Evolutionary conservation across 805 yeast species (phyloP).

Genomic region (Kregervanrija pseudodelftensis): DNA sequence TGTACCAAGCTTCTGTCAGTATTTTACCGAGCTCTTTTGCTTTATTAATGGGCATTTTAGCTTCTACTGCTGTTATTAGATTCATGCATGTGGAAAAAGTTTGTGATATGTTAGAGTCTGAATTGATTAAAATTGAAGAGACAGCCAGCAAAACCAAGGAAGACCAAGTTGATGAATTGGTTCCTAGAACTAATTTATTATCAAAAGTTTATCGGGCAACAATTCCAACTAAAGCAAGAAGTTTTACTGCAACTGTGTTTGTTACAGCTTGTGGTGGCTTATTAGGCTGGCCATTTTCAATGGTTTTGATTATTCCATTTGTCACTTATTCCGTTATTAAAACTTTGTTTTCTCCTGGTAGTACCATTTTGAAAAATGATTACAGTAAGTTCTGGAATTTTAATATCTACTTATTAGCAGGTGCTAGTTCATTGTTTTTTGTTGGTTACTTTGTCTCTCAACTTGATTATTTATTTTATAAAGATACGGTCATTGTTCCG

Average conservation of each 20-base stretch:
- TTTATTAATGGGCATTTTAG: slow-evolving; percentile 43
- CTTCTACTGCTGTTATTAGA: slow-evolving; percentile 33
- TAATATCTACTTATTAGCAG: slow-evolving; percentile 12
- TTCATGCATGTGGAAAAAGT: slow-evolving; percentile 25
- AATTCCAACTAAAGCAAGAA: slow-evolving; percentile 14
- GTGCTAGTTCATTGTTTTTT: slow-evolving; percentile 11
- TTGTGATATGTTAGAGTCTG: slow-evolving; percentile 10
- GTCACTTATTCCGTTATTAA: slow-evolving; percentile 29
- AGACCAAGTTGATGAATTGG: slow-evolving; percentile 9
- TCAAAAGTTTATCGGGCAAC: slow-evolving; percentile 8
- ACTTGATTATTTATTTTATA: slow-evolving; percentile 59
- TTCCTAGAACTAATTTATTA: slow-evolving; percentile 10
- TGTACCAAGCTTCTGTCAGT: slow-evolving; percentile 85
- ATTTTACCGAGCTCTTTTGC: slow-evolving; percentile 79
- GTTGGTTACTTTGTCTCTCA: slow-evolving; percentile 17
- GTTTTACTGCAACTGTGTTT: slow-evolving; percentile 28
- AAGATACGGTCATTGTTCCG: slow-evolving; percentile 60
- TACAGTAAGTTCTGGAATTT: slow-evolving; percentile 7
- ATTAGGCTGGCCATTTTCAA: slow-evolving; percentile 87
- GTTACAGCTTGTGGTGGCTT: slow-evolving; percentile 62
- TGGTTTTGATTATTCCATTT: slow-evolving; percentile 58
- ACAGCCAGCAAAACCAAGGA: slow-evolving; percentile 9
- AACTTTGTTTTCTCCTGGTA: slow-evolving; percentile 4
- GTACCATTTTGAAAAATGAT: slow-evolving; percentile 6
- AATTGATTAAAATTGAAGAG: slow-evolving; percentile 13